Base-by-base conservation (phyloP, 768 basidiomycete species). In the Fibroporia radiculosa region DNA sequence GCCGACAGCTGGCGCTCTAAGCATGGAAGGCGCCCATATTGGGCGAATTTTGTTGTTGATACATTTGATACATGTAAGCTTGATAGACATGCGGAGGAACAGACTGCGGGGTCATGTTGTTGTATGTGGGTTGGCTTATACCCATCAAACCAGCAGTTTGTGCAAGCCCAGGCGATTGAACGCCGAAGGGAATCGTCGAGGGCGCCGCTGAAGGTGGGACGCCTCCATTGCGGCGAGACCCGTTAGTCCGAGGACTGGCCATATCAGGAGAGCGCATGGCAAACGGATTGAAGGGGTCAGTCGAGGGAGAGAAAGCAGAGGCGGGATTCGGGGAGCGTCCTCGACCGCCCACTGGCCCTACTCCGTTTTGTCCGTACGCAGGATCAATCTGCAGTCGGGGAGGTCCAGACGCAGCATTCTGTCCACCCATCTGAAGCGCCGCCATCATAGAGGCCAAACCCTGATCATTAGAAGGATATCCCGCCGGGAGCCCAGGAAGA, bases 401-500 rank as follows among this genome's bases (percentile, higher is more conserved):
- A 23, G 81, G 86, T 10, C 79, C 85, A 26, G 84, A 80, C 58
- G 89, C 84, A 14, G 84, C 80, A 50, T 87, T 90, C 61, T 88
- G 85, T 18, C 84, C 87, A 51, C 85, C 88, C 86, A 90, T 88
- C 63, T 90, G 89, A 52, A 91, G 66, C 14, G 89, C 84, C 25
- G 88, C 89, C 87, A 92, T 91, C 86, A 92, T 91, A 11, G 87
- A 89, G 39, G 88, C 88, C 42, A 92, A 66, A 14, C 85, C 84
- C 62, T 90, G 88, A 56, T 89, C 86, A 47, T 82, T 87, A 39
- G 82, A 77, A 12, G 84, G 82, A 57, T 89, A 88, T 23, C 85
- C 84, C 6, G 83, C 78, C 11, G 87, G 82, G 42, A 88, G 67
- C 2, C 85, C 84, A 19, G 85, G 83, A 49, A 89, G 75, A 33